Base-by-base conservation (phyloP, 2,329 filamentous ascomycete genomes). In the Diaporthe nobilis region DNA sequence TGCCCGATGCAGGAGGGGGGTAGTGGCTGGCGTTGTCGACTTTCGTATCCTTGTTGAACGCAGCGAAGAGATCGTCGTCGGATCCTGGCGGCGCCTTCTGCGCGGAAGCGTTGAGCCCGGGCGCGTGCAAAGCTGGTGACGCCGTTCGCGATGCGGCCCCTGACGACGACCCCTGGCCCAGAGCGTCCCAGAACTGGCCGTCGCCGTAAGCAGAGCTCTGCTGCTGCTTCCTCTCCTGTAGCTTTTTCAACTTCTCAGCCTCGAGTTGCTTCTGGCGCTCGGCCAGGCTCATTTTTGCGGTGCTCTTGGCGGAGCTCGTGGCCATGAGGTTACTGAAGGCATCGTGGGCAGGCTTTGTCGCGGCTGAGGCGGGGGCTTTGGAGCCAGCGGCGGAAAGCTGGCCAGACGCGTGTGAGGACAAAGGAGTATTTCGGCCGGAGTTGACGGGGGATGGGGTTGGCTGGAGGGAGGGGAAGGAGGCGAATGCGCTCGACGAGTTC, bases 121-220 rank as follows among this genome's bases (percentile, higher is more conserved):
- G 78, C 57, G 83, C 81, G 73, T 81, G 80, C 65, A 84, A 76
- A 6, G 85, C 82, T 0, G 88, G 86, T 15, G 87, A 88, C n/a
- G 85, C 81, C 3, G 85, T 87, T 72, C 86, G 84, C n/a, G 87
- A 87, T 63, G 86, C 84, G 74, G 85, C 84, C 58, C 88, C 85
- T 8, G 75, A 74, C 31, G 73, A 49, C 47, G 88, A 88, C 80
- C 82, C 80, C 79, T 83, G 85, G 78, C 91, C 95, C 65, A 97
- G 85, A 17, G 85, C 90, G 81, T 97, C 94, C 92, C 94, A 96
- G 82, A 95, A 95, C 77, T 92, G 91, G 15, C 90, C 89, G 80
- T 92, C 91, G 3, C 94, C 95, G 83, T 95, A 98, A 77, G 96
- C 92, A 42, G 91, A 89, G 78, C 97, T 94, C 80, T 92, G 90